Conservation (phyloP, 768 basidiomycete species). For the Fomitopsis pulvina region DNA sequence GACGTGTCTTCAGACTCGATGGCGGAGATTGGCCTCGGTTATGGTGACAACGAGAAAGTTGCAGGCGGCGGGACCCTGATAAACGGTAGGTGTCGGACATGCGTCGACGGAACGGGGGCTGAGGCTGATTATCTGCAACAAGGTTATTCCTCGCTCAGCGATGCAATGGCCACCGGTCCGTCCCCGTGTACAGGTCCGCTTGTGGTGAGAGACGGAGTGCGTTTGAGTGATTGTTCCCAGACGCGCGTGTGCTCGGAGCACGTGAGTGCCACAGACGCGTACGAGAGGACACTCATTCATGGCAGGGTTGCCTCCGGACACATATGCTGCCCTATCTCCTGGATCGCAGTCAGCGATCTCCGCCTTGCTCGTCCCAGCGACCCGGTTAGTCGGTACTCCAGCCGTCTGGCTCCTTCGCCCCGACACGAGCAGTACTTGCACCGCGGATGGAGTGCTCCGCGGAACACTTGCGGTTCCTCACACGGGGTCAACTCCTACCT, state of each 20-base stretch:
- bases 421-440: neutral
- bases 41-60: neutral
- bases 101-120: no score
- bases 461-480: no score
- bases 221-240: neutral
- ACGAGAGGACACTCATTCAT: neutral
- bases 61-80: neutral
- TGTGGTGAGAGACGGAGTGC: neutral
- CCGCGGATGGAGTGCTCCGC: neutral
- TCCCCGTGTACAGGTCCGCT: no score
- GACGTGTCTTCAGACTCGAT: no score
- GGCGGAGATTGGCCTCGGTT: no score
- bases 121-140: no score
- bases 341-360: neutral
- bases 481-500: neutral
- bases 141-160: neutral
- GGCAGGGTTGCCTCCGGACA: neutral
- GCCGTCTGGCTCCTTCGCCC: neutral
- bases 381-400: neutral
- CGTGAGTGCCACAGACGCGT: conserved; percentile 4
- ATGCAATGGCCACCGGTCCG: no score
- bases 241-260: neutral
- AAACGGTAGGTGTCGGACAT: neutral
- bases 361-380: neutral
- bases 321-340: neutral